phyloP scores from a whole-genome alignment of 2,329 filamentous ascomycete genomes.

The Xylogone sp. region DNA sequence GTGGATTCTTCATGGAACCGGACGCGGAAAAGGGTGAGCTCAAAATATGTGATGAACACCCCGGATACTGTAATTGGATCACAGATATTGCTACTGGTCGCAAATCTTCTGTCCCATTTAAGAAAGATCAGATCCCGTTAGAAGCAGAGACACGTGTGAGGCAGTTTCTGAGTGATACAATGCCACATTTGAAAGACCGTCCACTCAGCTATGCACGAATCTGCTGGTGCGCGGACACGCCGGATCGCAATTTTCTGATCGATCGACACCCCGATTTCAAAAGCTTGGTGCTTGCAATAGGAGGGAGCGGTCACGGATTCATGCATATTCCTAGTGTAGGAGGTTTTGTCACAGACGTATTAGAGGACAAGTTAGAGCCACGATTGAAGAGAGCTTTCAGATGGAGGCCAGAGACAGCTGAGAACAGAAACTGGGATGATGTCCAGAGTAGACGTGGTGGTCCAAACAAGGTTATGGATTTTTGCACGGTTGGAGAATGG shows the following conservation, averaged over 20 bases:
- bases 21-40: conserved; percentile 41
- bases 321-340: conserved; percentile 49
- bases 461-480: conserved; percentile 43
- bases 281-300: conserved; percentile 43
- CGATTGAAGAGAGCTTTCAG: conserved; percentile 39
- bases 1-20: conserved; percentile 39
- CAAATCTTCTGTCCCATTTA: conserved; percentile 12
- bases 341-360: conserved; percentile 42
- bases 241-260: conserved; percentile 50
- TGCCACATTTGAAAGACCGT: conserved; percentile 48
- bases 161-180: conserved; percentile 44
- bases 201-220: conserved; percentile 47
- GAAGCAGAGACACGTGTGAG: conserved; percentile 44
- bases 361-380: conserved; percentile 40
- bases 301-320: conserved; percentile 49
- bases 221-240: conserved; percentile 55
- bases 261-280: conserved; percentile 40
- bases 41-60: conserved; percentile 53
- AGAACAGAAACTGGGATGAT: conserved; percentile 41
- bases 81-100: conserved; percentile 6
- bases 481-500: conserved; percentile 39
- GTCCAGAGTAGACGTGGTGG: conserved; percentile 46
- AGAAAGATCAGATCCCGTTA: conserved; percentile 37
- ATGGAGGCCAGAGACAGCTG: conserved; percentile 49
- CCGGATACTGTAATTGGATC: conserved; percentile 49